Base-by-base conservation (phyloP, 1,284 basidiomycete genomes). In the Trichosporon sp. region DNA sequence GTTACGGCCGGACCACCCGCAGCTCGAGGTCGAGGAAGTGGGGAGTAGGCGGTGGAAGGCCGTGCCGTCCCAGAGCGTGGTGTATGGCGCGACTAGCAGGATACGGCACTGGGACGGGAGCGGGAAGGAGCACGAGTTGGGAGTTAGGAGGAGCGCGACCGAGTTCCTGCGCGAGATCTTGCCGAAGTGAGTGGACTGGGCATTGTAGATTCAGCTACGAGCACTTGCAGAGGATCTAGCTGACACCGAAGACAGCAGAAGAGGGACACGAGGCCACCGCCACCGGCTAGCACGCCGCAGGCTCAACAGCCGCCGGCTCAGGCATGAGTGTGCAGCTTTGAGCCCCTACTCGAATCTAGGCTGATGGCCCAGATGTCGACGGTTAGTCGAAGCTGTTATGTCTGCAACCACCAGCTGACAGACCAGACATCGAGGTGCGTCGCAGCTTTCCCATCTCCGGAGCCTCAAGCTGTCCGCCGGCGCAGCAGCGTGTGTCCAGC, bases 151-250 rank as follows among this genome's bases (percentile, higher is more conserved):
- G 48, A 98, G 97, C 80, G 94, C 98, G 78, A 89, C 91, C 3
- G 93, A 96, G 75, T 98, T 96, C 83, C 86, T 98, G 63, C 86
- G 90, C 63, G 94, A 97, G 79, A 92, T 94, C 88, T 79, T 95
- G 65, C 93, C 93, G 67, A 95, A 94, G 86, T 94, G 65, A 71
- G 81, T 74, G 26, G 2, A 26, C 26, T 26, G 26, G 26, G 26
- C 26, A 26, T 26, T 26, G 26, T 26, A 26, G 1, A 26, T 26
- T 2, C 26, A 26, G 26, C 26, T 26, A 26, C 26, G 26, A 26
- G 26, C 26, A 2, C 26, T 26, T 26, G 26, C 26, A 26, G 26
- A 26, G 26, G 26, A 26, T 26, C 1, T 26, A 37, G 59, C 59
- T 63, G 59, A 63, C 31, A 35, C 10, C 12, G 8, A 12, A 35